Conservation (phyloP, 2,329 filamentous ascomycete species). For the Phaeosphaeriaceae sp. region DNA sequence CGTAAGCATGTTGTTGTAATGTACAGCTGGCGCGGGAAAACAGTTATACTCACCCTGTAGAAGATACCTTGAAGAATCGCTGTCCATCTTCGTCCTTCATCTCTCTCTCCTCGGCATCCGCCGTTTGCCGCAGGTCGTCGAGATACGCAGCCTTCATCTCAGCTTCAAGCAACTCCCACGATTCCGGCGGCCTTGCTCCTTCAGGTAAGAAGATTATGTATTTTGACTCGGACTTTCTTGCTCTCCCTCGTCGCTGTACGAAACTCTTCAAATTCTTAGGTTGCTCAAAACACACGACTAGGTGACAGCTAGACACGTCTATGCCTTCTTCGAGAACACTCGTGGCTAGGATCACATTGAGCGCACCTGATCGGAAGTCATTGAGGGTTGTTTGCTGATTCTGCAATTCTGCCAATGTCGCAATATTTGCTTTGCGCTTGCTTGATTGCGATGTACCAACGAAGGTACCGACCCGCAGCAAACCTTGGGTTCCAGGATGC, state of each 20-base stretch:
- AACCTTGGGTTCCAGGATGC: conserved; percentile 38
- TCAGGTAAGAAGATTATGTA: conserved; percentile 60
- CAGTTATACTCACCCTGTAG: conserved; percentile 34
- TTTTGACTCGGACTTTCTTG: conserved; percentile 63
- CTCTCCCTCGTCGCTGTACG: conserved; percentile 69
- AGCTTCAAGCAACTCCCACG: conserved; percentile 73
- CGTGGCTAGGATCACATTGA: conserved; percentile 65
- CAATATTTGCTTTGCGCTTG: conserved; percentile 55
- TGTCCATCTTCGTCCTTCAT: conserved; percentile 57
- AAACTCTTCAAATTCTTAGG: conserved; percentile 70
- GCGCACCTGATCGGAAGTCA: conserved; percentile 60
- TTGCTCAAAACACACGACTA: conserved; percentile 69
- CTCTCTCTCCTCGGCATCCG: conserved; percentile 54
- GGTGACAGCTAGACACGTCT: conserved; percentile 67
- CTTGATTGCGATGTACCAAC: conserved; percentile 58
- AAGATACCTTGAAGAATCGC: conserved; percentile 26
- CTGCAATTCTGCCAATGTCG: conserved; percentile 56
- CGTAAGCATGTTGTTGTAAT: background rate
- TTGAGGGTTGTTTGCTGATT: conserved; percentile 60
- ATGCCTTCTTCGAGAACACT: conserved; percentile 68
- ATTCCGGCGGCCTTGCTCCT: conserved; percentile 43
- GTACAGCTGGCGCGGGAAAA: background rate
- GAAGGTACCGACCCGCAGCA: conserved; percentile 57
- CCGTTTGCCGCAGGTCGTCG: conserved; percentile 64
- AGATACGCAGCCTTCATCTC: conserved; percentile 76